Conservation (phyloP, 2,329 filamentous ascomycete species). For the Clathrospora elynae region DNA sequence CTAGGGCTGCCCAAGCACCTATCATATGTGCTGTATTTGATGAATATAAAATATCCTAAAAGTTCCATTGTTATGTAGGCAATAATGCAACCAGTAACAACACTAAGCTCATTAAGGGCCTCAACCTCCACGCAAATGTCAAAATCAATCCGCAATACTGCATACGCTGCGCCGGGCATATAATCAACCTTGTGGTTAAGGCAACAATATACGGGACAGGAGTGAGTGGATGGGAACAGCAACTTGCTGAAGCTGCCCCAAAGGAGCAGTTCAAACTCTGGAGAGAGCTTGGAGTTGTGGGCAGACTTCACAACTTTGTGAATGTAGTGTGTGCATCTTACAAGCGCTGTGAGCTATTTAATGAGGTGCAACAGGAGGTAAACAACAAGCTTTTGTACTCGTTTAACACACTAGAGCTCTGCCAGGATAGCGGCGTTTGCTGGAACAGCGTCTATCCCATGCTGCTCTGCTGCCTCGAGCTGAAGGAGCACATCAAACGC, state of each 20-base stretch:
- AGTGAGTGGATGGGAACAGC: conserved; percentile 1
- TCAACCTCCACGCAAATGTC: not conserved
- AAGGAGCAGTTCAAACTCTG: not conserved
- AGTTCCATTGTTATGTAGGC: not conserved
- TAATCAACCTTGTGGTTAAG: too few relatives aligned
- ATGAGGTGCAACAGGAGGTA: not conserved
- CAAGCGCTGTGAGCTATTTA: conserved; percentile 1
- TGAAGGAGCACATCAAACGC: not conserved
- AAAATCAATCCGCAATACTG: not conserved
- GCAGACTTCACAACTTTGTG: conserved; percentile 5
- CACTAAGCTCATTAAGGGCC: not conserved
- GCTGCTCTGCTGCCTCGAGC: not conserved
- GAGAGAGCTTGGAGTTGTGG: not conserved
- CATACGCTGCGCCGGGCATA: conserved; percentile 1
- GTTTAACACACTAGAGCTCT: not conserved
- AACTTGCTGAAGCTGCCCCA: not conserved
- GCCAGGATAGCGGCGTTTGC: not conserved
- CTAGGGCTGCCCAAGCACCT: too few relatives aligned
- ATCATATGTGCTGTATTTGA: too few relatives aligned
- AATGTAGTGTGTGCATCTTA: conserved; percentile 2
- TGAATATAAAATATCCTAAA: too few relatives aligned
- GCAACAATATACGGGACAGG: conserved; percentile 3
- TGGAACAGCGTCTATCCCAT: not conserved
- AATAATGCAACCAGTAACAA: not conserved
- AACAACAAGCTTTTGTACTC: not conserved